These are phyloP conservation scores for Globisporangium recalcitrans DNA, from an alignment of 352 stramenopile genomes.

Conservation along the genomic window DNA sequence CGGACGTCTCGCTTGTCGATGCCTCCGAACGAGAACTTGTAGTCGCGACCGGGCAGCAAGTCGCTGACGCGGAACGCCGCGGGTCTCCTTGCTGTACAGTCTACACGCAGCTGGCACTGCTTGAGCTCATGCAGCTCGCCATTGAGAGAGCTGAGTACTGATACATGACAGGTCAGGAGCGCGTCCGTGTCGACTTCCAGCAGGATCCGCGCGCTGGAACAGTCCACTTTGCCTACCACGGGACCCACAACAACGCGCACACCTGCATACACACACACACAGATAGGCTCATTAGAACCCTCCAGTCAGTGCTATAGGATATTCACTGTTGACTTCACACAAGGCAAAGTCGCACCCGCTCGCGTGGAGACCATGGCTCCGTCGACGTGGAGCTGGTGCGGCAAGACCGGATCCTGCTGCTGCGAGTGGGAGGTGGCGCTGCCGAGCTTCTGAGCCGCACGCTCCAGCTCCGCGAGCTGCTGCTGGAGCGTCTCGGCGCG, in stretches of 20 bases:
- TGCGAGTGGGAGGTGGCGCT: conserved; percentile 19
- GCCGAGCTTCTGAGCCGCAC: conserved; percentile 23
- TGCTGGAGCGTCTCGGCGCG: conserved; percentile 23
- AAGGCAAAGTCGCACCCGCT: not conserved
- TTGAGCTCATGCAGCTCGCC: conserved; percentile 37
- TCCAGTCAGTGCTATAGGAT: not conserved
- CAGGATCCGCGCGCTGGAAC: conserved; percentile 43
- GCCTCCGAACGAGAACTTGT: conserved; percentile 56
- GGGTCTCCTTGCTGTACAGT: conserved; percentile 28
- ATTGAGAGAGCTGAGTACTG: conserved; percentile 32
- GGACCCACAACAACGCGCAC: conserved; percentile 59
- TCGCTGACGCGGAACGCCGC: conserved; percentile 34
- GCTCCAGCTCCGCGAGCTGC: conserved; percentile 47
- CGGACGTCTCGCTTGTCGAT: conserved; percentile 35
- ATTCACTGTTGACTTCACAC: too few species aligned
- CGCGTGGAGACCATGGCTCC: conserved; percentile 18
- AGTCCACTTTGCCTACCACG: conserved; percentile 62
- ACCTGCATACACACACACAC: conserved; percentile 14
- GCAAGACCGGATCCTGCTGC: conserved; percentile 23
- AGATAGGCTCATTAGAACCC: not conserved
- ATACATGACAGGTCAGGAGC: conserved; percentile 46
- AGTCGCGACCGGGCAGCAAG: conserved; percentile 48
- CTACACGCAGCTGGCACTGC: conserved; percentile 22
- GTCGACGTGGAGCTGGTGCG: conserved; percentile 27
- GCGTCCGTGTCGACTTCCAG: conserved; percentile 48